Percentiles rank a stretch among this genome's conserved stretches.
Evolutionary conservation across 352 stramenopile genomes (phyloP).

Genomic region (Phytophthora agathidicida): DNA sequence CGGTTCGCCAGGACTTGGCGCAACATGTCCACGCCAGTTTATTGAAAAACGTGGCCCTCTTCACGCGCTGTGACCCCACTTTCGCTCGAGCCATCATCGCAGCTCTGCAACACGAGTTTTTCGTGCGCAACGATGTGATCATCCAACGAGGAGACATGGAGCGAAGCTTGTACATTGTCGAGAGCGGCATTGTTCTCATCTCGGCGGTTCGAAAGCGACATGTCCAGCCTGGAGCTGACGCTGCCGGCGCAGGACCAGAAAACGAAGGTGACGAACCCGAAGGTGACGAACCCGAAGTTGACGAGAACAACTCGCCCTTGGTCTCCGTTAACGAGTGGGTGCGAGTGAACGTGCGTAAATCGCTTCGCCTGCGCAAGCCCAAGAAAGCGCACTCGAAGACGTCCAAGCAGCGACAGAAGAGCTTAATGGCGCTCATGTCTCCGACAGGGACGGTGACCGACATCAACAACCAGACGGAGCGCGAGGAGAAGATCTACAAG

Average conservation of each 20-base stretch:
- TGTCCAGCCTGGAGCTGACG: neutral
- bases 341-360: conserved; percentile 17
- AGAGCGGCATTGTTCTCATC: conserved; percentile 72
- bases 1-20: conserved; percentile 63
- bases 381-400: conserved; percentile 5
- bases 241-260: neutral
- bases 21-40: conserved; percentile 69
- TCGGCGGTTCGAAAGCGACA: conserved; percentile 41
- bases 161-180: conserved; percentile 72
- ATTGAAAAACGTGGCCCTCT: conserved; percentile 63
- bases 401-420: conserved; percentile 18
- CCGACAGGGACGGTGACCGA: conserved; percentile 22
- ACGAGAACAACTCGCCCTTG: conserved; percentile 14
- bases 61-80: conserved; percentile 57
- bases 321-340: conserved; percentile 48
- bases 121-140: conserved; percentile 77
- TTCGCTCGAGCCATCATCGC: conserved; percentile 68
- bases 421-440: conserved; percentile 29
- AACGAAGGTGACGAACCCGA: conserved; percentile 12
- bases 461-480: conserved; percentile 41
- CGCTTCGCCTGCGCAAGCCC: conserved; percentile 9
- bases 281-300: too few species aligned
- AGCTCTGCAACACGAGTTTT: conserved; percentile 76
- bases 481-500: conserved; percentile 74
- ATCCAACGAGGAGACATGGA: conserved; percentile 66